phyloP scores from a whole-genome alignment of 352 stramenopile species.

The Stramenopiles sp. region DNA sequence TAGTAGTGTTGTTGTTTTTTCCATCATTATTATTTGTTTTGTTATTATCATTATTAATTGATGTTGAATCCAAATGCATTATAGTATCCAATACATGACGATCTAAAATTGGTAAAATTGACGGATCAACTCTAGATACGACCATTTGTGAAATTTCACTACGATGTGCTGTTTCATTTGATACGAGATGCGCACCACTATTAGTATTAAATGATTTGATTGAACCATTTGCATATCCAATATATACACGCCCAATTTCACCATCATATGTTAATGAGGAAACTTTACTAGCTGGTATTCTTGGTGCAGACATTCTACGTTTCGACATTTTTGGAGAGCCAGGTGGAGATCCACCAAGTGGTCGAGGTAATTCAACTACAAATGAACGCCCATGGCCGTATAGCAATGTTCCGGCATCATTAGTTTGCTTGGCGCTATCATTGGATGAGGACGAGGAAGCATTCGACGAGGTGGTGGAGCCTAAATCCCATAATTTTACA shows the following conservation, averaged over 20 bases:
- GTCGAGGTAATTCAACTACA: neutral
- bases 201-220: neutral
- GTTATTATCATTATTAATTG: neutral
- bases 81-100: neutral
- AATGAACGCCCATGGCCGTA: neutral
- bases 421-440: neutral
- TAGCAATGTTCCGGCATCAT: neutral
- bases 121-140: neutral
- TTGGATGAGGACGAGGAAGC: no score
- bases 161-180: neutral
- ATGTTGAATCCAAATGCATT: neutral
- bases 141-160: neutral
- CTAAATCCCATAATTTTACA: slow-evolving; percentile 1
- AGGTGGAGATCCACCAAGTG: neutral
- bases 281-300: neutral
- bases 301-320: neutral
- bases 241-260: neutral
- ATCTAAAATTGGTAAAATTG: neutral
- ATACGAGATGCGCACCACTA: neutral
- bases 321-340: neutral
- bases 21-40: neutral
- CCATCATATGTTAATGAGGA: neutral
- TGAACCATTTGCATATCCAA: neutral
- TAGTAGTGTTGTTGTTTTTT: neutral
- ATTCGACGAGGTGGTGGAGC: neutral